Base-by-base conservation (phyloP, 2,329 filamentous ascomycete species). In the Neurospora sp. region DNA sequence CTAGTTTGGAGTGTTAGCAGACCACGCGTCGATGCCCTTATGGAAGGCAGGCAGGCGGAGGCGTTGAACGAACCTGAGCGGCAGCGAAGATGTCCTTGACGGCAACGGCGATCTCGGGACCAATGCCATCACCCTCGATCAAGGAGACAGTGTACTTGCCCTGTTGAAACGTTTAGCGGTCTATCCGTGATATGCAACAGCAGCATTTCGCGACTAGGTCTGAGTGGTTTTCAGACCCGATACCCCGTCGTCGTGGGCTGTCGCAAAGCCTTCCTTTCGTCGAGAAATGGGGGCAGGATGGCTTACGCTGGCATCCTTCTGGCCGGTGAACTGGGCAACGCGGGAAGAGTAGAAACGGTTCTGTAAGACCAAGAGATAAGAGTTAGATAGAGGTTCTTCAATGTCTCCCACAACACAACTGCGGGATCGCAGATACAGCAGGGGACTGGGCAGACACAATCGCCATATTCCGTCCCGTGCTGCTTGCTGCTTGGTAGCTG, bases 81-180 rank as follows among this genome's bases (percentile, higher is more conserved):
- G 96, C 96, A 78, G 89, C 87, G 85, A 97, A 99, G 83, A 99
- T 99, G 82, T 97, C 92, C 89, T 98, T 99, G 79, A 99, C 94
- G 67, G 96, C 96, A 83, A 97, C 90, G 75, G 96, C 90, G 80
- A 99, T 99, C 85, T 99, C 95, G 74, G 96, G 96, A 72, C 96
- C 96, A 81, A 99, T 99, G 81, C 96, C 96, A 80, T 99, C 96
- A 83, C 96, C 96, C 87, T 99, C 96, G 76, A 99, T 99, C 83
- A 99, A 86, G 77, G 92, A 95, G 79, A 99, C 96, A 70, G 92
- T 92, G 88, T 91, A 99, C 83, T 96, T 96, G 79, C 96, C 96
- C 93, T 97, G 77, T 71, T 75, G 57, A 66, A 43, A 15, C 70
- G 66, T 71, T 79, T 73, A 79, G 77, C 70, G n/a, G 52, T 19